Conservation (phyloP, 1,284 basidiomycete genomes). For the Naganishia sp. region DNA sequence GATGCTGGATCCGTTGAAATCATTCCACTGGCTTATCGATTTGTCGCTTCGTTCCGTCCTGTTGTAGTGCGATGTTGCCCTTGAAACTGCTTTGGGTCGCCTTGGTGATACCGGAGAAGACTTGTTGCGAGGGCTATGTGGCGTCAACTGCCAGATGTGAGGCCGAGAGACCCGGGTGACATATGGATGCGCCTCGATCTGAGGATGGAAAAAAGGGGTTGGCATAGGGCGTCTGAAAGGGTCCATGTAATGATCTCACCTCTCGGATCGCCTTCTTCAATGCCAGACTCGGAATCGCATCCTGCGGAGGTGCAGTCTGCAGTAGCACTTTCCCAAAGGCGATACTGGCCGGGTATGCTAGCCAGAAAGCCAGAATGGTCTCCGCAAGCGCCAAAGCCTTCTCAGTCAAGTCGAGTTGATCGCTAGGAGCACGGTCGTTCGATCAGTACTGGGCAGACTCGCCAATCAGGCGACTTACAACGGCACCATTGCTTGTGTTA, state of each 20-base stretch:
- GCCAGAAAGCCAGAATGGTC: conserved; percentile 71
- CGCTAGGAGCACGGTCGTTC: conserved; percentile 56
- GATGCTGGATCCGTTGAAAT: conserved; percentile 17
- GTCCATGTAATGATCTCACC: conserved; percentile 36
- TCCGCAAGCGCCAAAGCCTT: conserved; percentile 71
- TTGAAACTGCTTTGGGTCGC: conserved; percentile 38
- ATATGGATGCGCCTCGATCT: conserved; percentile 76
- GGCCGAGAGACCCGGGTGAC: conserved; percentile 75
- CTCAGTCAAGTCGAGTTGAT: conserved; percentile 61
- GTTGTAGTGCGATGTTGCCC: conserved; percentile 42
- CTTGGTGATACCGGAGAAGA: conserved; percentile 17
- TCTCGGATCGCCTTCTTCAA: conserved; percentile 78
- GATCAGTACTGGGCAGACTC: too few relatives aligned
- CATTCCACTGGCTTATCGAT: conserved; percentile 10
- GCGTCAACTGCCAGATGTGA: conserved; percentile 81
- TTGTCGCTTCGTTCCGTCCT: conserved; percentile 34
- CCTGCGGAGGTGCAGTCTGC: conserved; percentile 73
- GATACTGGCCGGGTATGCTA: conserved; percentile 76
- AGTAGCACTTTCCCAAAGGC: conserved; percentile 78
- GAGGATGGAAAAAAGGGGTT: neutral
- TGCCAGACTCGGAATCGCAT: conserved; percentile 70
- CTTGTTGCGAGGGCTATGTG: conserved; percentile 46
- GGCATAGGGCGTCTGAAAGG: neutral
- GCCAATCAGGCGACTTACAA: conserved; percentile 54
- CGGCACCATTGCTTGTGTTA: conserved; percentile 54